phyloP scores from a whole-genome alignment of 2,329 filamentous ascomycete species.

The Clonostachys solani region DNA sequence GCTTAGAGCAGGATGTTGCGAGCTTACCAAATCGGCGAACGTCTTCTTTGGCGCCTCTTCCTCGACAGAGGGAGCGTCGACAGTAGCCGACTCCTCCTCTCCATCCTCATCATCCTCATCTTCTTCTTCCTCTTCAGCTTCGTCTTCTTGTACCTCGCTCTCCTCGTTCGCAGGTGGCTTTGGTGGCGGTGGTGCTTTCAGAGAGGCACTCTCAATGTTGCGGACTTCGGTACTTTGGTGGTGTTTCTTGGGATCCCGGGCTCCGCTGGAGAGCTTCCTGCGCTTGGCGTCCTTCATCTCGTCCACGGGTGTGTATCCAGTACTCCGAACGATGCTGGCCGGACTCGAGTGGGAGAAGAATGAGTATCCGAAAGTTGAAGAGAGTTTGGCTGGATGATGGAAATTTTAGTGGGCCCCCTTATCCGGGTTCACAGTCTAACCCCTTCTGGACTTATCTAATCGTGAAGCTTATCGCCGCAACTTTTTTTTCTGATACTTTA shows the following conservation, averaged over 20 bases:
- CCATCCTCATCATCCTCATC: conserved; percentile 5
- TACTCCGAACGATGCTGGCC: too few species aligned
- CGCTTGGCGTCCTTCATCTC: conserved; percentile 33
- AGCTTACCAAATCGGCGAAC: conserved; percentile 60
- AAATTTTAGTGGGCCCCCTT: conserved; percentile 5
- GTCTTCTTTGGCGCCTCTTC: conserved; percentile 39
- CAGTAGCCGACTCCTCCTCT: conserved; percentile 26
- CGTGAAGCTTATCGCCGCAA: neutral
- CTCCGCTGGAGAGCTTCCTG: conserved; percentile 29
- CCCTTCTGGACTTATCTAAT: conserved; percentile 2
- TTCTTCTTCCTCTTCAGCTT: neutral
- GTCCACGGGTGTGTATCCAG: conserved; percentile 3
- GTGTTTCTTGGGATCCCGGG: conserved; percentile 4
- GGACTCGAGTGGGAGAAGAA: too few species aligned
- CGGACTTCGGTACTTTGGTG: conserved; percentile 1
- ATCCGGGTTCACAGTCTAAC: neutral
- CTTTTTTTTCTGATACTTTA: neutral
- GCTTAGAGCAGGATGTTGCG: neutral
- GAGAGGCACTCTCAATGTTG: too few species aligned
- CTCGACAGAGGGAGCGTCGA: conserved; percentile 22
- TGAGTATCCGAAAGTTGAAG: too few species aligned
- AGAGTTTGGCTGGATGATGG: neutral
- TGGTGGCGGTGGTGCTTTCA: too few species aligned
- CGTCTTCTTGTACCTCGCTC: too few species aligned
- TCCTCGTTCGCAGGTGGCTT: too few species aligned